Evolutionary conservation across 2,329 filamentous ascomycete genomes (phyloP).

Genomic region (Arthrocladium fulminans): DNA sequence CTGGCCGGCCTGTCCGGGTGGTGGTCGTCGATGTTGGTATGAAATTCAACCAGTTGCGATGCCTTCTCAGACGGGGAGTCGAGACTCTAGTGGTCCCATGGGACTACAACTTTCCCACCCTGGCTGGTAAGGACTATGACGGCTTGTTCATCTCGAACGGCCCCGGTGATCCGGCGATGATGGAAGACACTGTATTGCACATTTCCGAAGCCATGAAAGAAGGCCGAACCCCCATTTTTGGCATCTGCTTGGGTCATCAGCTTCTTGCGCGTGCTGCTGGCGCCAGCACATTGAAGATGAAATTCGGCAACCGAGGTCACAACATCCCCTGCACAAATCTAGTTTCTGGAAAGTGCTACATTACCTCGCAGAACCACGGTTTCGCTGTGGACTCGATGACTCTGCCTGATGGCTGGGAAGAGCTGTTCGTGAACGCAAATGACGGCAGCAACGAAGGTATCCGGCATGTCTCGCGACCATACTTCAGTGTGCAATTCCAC

Average conservation of each 20-base stretch:
- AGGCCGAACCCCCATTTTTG: constrained; percentile 79
- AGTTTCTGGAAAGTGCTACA: constrained; percentile 93
- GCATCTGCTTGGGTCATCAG: constrained; percentile 94
- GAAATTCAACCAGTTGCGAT: constrained; percentile 96
- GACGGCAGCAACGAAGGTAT: constrained; percentile 98
- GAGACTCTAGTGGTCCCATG: constrained; percentile 93
- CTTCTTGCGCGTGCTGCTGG: constrained; percentile 81
- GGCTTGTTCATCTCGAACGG: constrained; percentile 97
- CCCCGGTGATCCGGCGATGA: constrained; percentile 83
- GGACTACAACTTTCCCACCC: constrained; percentile 79
- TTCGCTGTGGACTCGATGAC: constrained; percentile 79
- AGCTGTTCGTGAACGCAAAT: constrained; percentile 96
- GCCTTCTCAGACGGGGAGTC: constrained; percentile 80
- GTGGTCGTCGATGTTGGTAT: constrained; percentile 93
- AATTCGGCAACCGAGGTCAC: constrained; percentile 97
- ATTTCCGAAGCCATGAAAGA: constrained; percentile 67
- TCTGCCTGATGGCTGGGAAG: constrained; percentile 72
- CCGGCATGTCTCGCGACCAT: constrained; percentile 72
- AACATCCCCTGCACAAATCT: constrained; percentile 97
- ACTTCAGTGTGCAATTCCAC: constrained; percentile 99
- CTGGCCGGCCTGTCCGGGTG: constrained; percentile 76
- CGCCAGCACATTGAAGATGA: constrained; percentile 86
- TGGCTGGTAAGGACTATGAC: constrained; percentile 77
- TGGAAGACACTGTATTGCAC: constrained; percentile 70
- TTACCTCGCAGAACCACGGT: constrained; percentile 97